Evolutionary conservation across 257 asterid species (phyloP), one percentile per base, ranked within the genome.

Genomic region (Lantana camara): DNA sequence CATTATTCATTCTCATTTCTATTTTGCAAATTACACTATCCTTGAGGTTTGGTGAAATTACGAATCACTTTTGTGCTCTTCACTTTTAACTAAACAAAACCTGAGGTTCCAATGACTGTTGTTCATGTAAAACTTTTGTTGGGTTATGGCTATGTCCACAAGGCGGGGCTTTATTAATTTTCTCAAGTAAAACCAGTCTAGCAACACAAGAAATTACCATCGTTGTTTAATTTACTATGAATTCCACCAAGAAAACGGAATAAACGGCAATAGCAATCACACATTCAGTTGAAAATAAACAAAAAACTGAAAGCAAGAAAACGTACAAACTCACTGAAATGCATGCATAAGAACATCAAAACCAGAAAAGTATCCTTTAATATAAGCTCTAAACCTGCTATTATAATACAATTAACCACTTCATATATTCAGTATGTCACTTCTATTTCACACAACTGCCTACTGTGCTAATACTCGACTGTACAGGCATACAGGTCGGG

Each of bases 391-490:
- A 48, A 57, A 48, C 38, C 53, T 68, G 60, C 37, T 44, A 47
- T n/a, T n/a, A n/a, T 35, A 53, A 58, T 54, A 27, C 61, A 17
- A 63, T 47, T 49, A 63, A 38, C 38, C 30, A 12, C 50, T 53
- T 59, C 23, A 29, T 34, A 58, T 24, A 37, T 21, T 38, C 23
- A 8, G 62, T 22, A 64, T 40, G 5, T 32, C 57, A 48, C 68
- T 20, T 67, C 59, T 35, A 57, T 68, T 11, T 54, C 40, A 27
- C 73, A 46, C 67, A 61, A 42, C 55, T 70, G 73, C 79, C 73
- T 80, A 76, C 57, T 37, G 40, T 10, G 44, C 56, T 61, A 63
- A 45, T 65, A 44, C 60, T 56, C 53, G 45, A 57, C 68, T 59
- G 29, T 45, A 62, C 47, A 35, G 53, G 41, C 73, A 75, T 65